phyloP scores from a whole-genome alignment of 108 stramenopile species.

The Fragilariopsis cylindrus region DNA sequence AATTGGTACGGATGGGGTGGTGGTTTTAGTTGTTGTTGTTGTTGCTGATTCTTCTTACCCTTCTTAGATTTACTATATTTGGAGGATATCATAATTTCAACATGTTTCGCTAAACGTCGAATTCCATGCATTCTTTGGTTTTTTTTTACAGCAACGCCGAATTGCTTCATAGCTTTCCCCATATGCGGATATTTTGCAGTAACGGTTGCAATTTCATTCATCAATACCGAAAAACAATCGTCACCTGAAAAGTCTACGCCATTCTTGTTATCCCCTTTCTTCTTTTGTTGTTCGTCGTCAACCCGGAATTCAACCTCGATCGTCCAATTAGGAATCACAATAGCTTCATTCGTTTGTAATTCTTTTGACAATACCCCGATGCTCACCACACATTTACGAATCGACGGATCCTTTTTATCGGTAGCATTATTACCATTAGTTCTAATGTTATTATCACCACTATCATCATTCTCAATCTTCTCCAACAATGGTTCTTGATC shows the following conservation, averaged over 20 bases:
- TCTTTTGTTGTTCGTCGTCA: constrained; percentile 5
- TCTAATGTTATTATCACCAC: not conserved
- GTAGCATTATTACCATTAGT: not conserved
- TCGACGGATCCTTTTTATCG: not conserved
- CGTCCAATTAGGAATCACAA: constrained; percentile 25
- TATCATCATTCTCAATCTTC: constrained; percentile 9
- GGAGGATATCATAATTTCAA: constrained; percentile 2
- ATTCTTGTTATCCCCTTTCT: not conserved
- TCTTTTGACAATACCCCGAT: constrained; percentile 44
- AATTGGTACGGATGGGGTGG: constrained; percentile 13
- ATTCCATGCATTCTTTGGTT: constrained; percentile 8
- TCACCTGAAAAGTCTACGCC: not conserved
- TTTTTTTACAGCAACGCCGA: not conserved
- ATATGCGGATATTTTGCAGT: not conserved
- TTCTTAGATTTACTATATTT: not conserved
- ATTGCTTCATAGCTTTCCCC: constrained; percentile 1
- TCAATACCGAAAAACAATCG: not conserved
- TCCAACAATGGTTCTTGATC: constrained; percentile 28
- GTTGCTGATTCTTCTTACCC: not conserved
- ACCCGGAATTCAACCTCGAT: not conserved
- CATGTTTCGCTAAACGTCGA: constrained; percentile 10
- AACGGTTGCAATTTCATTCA: not conserved
- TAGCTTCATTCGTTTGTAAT: constrained; percentile 35
- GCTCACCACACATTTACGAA: constrained; percentile 15
- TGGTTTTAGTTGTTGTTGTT: not conserved